Evolutionary conservation across 371 early-diverging fungal genomes (phyloP), one percentile per base, ranked within the genome.

Genomic region (Apophysomyces ossiformis): DNA sequence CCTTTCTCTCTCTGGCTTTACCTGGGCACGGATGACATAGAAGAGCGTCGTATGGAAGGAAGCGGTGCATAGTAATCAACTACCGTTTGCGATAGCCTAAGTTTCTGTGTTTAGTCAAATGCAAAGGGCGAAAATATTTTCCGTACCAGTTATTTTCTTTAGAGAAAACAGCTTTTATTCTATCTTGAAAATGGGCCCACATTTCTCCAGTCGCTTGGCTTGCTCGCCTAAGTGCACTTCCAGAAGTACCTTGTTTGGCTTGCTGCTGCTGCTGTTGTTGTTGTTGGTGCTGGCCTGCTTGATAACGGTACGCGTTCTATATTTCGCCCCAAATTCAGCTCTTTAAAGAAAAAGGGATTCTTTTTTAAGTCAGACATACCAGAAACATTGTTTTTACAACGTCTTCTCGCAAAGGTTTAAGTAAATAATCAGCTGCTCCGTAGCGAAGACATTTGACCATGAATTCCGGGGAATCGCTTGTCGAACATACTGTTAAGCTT

Each of bases 341-440:
- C 13, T 58, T 63, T 63, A 37, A n/a, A n/a, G n/a, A n/a, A n/a
- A n/a, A n/a, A n/a, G n/a, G n/a, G n/a, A n/a, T n/a, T 7, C 38
- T 32, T 56, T 21, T 47, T 37, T 18, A 9, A 7, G 13, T 32
- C 41, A 26, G 2, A 58, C 71, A 75, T 75, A 85, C 87, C 79
- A 87, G 65, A 66, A 85, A 86, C 32, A 87, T 58, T 0, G 85
- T 85, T 67, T 82, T 83, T 26, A 83, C 72, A 2, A 75, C 75
- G 45, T 85, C 82, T 59, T 71, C 63, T 16, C 75, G 71, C 18
- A 86, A 59, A 4, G 88, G 88, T 57, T 86, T 87, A 4, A 87
- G 37, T 54, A 87, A 64, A 41, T 77, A 86, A 70, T 87, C 88
- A 1, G 80, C 82, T n/a, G 86, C 86, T 2, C 88, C 88, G 37